phyloP scores from a whole-genome alignment of 352 stramenopile species.

The Aphanomyces stellatus region DNA sequence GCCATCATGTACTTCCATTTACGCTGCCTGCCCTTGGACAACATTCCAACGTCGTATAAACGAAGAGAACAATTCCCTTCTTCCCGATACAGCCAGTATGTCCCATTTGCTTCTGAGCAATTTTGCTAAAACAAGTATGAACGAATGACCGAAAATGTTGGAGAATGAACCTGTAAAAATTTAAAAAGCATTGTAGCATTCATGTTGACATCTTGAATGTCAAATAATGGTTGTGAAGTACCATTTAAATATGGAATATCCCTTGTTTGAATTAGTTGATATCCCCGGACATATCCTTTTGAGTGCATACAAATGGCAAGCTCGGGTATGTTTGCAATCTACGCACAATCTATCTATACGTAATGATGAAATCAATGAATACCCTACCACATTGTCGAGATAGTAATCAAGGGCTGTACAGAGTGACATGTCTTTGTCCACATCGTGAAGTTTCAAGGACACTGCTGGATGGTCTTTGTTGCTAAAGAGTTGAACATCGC shows the following conservation, averaged over 20 bases:
- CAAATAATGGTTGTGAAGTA: conserved; percentile 49
- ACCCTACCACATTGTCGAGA: conserved; percentile 56
- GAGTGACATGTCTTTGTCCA: conserved; percentile 77
- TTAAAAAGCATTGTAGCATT: conserved; percentile 82
- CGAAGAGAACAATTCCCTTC: conserved; percentile 70
- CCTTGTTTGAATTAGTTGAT: conserved; percentile 75
- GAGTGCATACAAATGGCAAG: conserved; percentile 83
- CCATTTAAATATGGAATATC: conserved; percentile 79
- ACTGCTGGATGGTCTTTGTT: conserved; percentile 76
- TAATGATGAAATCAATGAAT: neutral
- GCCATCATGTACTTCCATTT: conserved; percentile 90
- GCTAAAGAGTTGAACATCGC: conserved; percentile 74
- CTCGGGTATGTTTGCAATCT: conserved; percentile 78
- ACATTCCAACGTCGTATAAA: conserved; percentile 74
- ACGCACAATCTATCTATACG: neutral
- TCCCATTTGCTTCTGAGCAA: conserved; percentile 70
- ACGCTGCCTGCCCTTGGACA: conserved; percentile 72
- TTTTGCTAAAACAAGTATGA: conserved; percentile 29
- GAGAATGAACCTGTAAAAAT: conserved; percentile 47
- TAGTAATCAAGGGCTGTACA: conserved; percentile 81
- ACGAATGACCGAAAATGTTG: neutral
- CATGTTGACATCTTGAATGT: conserved; percentile 79
- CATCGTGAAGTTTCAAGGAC: conserved; percentile 76
- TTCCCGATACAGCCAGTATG: conserved; percentile 76
- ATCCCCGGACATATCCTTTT: conserved; percentile 71